Conservation (phyloP, 805 yeast genomes). For the Ogataea pini region DNA sequence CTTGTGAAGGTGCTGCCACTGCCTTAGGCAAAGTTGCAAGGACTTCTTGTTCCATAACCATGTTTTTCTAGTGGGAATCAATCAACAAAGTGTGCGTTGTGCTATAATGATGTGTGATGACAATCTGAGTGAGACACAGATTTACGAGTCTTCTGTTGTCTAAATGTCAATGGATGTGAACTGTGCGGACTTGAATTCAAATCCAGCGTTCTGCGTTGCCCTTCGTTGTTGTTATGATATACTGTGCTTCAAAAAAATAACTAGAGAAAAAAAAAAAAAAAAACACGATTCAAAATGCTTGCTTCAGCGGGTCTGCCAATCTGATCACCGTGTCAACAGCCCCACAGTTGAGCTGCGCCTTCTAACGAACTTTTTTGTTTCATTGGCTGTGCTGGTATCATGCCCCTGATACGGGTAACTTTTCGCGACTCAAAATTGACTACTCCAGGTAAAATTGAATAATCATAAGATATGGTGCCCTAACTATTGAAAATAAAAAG, state of each 20-base stretch:
- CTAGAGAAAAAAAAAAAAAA: not conserved
- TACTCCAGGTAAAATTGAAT: no score
- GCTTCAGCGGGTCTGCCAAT: conserved; percentile 7
- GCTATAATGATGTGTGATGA: no score
- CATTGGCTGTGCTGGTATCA: not conserved
- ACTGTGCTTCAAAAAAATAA: no score
- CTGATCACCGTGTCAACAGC: not conserved
- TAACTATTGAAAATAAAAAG: no score
- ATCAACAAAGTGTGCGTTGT: no score
- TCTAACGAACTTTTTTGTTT: not conserved
- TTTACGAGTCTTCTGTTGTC: no score
- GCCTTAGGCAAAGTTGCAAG: conserved; percentile 39
- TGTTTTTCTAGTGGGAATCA: not conserved
- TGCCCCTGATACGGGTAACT: no score
- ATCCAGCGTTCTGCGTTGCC: not conserved
- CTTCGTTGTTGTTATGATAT: not conserved
- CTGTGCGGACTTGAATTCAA: not conserved
- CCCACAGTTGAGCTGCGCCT: not conserved
- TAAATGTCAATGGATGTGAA: not conserved
- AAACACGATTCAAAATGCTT: conserved; percentile 2
- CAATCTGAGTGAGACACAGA: no score
- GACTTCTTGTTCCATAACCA: conserved; percentile 31
- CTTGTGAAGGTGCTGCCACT: conserved; percentile 53
- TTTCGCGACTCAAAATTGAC: not conserved
- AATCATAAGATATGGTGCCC: no score